A percentile compares a stretch with the other conserved stretches of the same genome.
These are phyloP conservation scores for Claviceps sp. DNA, from an alignment of 2,329 filamentous ascomycete genomes.

Conservation along the genomic window DNA sequence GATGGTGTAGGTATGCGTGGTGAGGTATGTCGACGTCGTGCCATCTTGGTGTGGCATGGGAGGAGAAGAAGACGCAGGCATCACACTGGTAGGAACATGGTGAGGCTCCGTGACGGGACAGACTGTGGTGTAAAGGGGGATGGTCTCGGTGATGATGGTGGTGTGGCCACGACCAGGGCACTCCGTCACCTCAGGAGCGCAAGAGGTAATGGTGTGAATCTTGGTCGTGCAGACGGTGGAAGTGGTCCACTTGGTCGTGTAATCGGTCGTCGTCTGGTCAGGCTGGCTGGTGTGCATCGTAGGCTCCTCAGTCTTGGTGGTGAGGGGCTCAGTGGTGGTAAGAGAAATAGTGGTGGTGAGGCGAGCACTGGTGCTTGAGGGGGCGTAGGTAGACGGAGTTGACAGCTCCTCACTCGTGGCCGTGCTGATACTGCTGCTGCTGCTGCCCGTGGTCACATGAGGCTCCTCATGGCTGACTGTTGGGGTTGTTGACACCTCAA, in stretches of 20 bases:
- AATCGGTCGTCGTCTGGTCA: slow-evolving; percentile 3
- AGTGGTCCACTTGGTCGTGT: slow-evolving; percentile 14
- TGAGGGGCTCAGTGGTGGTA: slow-evolving; percentile 2
- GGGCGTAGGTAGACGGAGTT: slow-evolving; percentile 4
- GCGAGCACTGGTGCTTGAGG: slow-evolving; percentile 2
- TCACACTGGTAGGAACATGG: neutral
- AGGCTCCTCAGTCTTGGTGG: slow-evolving; percentile 2
- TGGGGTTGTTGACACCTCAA: neutral
- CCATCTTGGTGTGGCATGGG: neutral
- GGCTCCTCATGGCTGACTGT: neutral
- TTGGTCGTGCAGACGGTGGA: slow-evolving; percentile 19
- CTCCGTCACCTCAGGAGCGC: slow-evolving; percentile 17
- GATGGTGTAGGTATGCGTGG: slow-evolving; percentile 21
- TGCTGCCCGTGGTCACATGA: slow-evolving; percentile 1
- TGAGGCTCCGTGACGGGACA: slow-evolving; percentile 23
- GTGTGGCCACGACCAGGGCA: slow-evolving; percentile 17
- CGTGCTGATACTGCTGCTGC: neutral
- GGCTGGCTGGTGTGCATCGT: slow-evolving; percentile 6
- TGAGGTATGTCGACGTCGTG: slow-evolving; percentile 13
- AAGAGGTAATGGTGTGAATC: slow-evolving; percentile 16
- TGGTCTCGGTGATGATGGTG: slow-evolving; percentile 16
- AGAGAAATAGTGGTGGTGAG: slow-evolving; percentile 2
- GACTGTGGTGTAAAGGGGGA: slow-evolving; percentile 25
- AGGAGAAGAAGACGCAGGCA: neutral
- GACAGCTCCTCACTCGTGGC: slow-evolving; percentile 2